Evolutionary conservation across 306 rosid species (phyloP).

Genomic region (Lagenaria siceraria): DNA sequence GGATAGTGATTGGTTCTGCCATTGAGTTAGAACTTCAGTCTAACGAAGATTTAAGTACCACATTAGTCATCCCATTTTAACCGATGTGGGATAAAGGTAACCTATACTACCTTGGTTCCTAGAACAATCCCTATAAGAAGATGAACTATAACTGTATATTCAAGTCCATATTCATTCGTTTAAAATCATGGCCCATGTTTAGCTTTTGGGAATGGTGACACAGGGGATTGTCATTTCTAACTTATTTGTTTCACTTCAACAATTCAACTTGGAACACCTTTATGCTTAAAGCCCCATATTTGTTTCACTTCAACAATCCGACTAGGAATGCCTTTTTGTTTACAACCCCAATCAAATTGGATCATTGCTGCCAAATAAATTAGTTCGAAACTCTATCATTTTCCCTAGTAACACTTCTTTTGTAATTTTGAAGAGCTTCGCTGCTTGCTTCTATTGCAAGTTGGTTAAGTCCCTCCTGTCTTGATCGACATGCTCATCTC

Average conservation of each 20-base stretch:
- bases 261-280: too few relatives aligned
- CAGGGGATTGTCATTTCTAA: not conserved
- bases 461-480: not conserved
- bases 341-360: not conserved
- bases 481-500: not conserved
- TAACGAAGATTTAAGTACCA: too few relatives aligned
- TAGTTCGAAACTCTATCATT: too few relatives aligned
- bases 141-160: not conserved
- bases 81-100: too few relatives aligned
- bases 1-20: not conserved
- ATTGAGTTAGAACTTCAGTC: not conserved
- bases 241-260: too few relatives aligned
- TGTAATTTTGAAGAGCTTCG: too few relatives aligned
- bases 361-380: too few relatives aligned
- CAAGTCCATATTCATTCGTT: not conserved
- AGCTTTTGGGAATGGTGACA: not conserved
- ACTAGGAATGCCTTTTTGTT: not conserved
- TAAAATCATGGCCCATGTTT: not conserved
- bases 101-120: too few relatives aligned
- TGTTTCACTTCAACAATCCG: too few relatives aligned
- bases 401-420: too few relatives aligned
- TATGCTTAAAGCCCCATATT: too few relatives aligned
- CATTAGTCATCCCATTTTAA: too few relatives aligned
- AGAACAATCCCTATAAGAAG: not conserved
- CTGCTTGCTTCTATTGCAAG: not conserved